Evolutionary conservation across 108 stramenopile species (phyloP), one percentile per base, ranked within the genome.

Genomic region (Cyclostephanos invisitatus): DNA sequence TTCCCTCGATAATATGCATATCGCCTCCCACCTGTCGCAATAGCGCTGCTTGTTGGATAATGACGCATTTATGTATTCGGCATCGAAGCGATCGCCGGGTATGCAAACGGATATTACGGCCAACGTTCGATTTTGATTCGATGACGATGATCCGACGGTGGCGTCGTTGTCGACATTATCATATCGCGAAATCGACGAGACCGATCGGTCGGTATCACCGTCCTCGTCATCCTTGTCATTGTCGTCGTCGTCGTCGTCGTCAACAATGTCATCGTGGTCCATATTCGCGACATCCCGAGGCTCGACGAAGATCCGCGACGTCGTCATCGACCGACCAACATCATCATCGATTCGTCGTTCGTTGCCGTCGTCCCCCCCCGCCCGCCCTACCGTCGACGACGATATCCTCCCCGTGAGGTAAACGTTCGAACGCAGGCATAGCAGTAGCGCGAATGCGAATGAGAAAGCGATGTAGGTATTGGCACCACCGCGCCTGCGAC

Each of bases 71-170:
- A 73, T 73, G 25, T 73, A 73, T 57, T 65, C 64, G 18, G 53
- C 3, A 4, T 36, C 5, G 55, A 73, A 73, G 3, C 72, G 72
- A 7, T 64, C 42, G 29, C 72, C 72, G 12, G 53, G 63, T 46
- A 73, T 64, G 29, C 72, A 73, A 15, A 62, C 72, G 17, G 72
- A 73, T 42, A 73, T 46, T 27, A 73, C 38, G 3, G 63, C 72
- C 18, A 73, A 55, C 14, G 64, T n/a, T 21, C 5, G 40, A 40
- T 40, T 3, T 1, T 1, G 40, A 40, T 40, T 1, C 40, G 40
- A 11, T 40, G 11, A 11, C 1, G 40, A 40, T 7, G 40, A 40
- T 40, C 11, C 7, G 40, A 11, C 40, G 40, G 40, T 7, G 7
- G 4, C 40, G 9, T 40, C 40, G 40, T 40, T 18, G 9, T 18